Conservation (phyloP, 2,329 filamentous ascomycete genomes). For the Xylaria sp. region DNA sequence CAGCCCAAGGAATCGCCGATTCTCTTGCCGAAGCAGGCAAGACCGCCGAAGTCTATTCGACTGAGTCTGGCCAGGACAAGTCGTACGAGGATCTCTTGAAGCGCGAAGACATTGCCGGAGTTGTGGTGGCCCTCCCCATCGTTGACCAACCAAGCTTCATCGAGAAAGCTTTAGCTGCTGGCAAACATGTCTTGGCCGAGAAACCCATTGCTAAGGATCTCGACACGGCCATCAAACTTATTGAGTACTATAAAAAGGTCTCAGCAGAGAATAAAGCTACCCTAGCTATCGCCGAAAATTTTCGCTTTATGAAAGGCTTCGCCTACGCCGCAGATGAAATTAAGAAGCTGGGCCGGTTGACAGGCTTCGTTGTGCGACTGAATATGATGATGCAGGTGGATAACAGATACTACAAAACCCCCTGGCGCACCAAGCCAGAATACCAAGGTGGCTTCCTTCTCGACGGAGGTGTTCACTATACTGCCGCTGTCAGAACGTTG, state of each 20-base stretch:
- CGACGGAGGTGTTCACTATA: slow-evolving; percentile 79
- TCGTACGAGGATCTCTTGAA: slow-evolving; percentile 58
- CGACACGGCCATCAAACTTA: slow-evolving; percentile 54
- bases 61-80: slow-evolving; percentile 50
- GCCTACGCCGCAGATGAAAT: slow-evolving; percentile 62
- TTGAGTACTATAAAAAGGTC: slow-evolving; percentile 52
- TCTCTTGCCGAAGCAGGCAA: slow-evolving; percentile 44
- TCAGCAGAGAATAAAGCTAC: slow-evolving; percentile 52
- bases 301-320: slow-evolving; percentile 70
- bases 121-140: slow-evolving; percentile 67
- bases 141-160: slow-evolving; percentile 68
- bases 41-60: slow-evolving; percentile 47
- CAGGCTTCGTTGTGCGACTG: slow-evolving; percentile 61
- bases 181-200: slow-evolving; percentile 77
- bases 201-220: slow-evolving; percentile 75
- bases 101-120: slow-evolving; percentile 57
- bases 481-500: slow-evolving; percentile 71
- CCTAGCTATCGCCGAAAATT: slow-evolving; percentile 78
- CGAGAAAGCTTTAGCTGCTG: slow-evolving; percentile 67
- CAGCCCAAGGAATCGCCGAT: slow-evolving; percentile 56
- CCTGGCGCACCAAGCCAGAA: slow-evolving; percentile 74
- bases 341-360: slow-evolving; percentile 63
- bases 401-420: slow-evolving; percentile 62
- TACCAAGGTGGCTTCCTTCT: slow-evolving; percentile 82
- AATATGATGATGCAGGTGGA: slow-evolving; percentile 51